phyloP scores from a whole-genome alignment of 192 early-diverging fungal genomes.

The Podila horticola region DNA sequence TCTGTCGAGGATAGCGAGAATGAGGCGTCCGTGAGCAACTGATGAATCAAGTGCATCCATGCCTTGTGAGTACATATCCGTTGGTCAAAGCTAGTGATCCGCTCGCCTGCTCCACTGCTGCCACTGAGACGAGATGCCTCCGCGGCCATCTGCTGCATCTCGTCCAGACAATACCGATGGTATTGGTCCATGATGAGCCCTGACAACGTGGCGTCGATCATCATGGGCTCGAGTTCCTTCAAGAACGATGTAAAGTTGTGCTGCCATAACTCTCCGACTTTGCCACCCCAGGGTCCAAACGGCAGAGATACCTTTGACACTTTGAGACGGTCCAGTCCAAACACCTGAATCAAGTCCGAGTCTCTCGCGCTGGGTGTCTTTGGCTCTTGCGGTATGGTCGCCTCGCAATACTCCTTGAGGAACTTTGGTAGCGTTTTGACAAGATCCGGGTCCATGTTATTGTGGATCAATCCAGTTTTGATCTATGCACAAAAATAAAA shows the following conservation, averaged over 20 bases:
- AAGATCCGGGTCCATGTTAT: constrained; percentile 46
- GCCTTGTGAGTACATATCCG: constrained; percentile 28
- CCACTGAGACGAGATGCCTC: neutral
- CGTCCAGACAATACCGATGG: constrained; percentile 34
- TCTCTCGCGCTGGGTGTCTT: neutral
- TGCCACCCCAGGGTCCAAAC: constrained; percentile 46
- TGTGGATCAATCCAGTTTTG: constrained; percentile 48
- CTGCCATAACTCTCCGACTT: constrained; percentile 46
- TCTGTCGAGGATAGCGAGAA: neutral
- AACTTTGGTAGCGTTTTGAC: constrained; percentile 37
- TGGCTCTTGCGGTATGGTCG: constrained; percentile 3
- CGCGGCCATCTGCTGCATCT: constrained; percentile 21
- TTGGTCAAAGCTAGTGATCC: constrained; percentile 30
- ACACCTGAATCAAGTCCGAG: constrained; percentile 1
- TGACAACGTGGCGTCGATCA: constrained; percentile 43
- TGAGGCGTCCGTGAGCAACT: constrained; percentile 24
- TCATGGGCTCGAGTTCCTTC: constrained; percentile 39
- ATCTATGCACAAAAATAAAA: constrained; percentile 12
- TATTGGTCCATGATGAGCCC: constrained; percentile 50
- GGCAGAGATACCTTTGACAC: constrained; percentile 38
- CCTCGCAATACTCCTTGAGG: constrained; percentile 36
- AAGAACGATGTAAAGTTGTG: constrained; percentile 30
- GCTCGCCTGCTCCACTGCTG: neutral
- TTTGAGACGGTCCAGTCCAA: constrained; percentile 25
- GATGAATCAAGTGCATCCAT: constrained; percentile 26